Base-by-base conservation (phyloP, 768 basidiomycete genomes). In the Leucogyrophana mollusca region DNA sequence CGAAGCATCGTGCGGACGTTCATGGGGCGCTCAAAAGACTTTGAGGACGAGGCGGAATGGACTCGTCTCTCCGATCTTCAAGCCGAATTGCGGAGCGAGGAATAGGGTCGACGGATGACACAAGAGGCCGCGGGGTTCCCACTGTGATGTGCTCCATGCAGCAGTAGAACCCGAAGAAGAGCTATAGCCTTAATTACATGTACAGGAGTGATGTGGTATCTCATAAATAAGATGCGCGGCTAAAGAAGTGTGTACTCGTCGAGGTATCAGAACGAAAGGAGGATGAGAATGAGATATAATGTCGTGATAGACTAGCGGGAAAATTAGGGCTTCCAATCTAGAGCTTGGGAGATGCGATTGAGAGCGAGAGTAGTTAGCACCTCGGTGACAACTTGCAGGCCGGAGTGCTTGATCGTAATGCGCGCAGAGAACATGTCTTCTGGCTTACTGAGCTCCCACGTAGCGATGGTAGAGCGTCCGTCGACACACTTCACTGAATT, bases 1-100 rank as follows among this genome's bases (percentile, higher is more conserved):
- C 77, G 87, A 44, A 94, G 91, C 50, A 74, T 97, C 46, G 78
- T 97, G 49, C 74, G 94, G 67, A 87, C 85, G 42, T 98, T 97
- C 67, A 78, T 90, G 68, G 94, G 89, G 6, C 74, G 90, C 49
- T 91, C 90, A 49, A 84, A 74, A 65, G 90, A 83, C 47, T 97
- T 94, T 53, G 89, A 87, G 64, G 94, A 94, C 42, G 90, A 96
- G 62, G 77, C 83, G 4, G 93, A 92, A 70, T 97, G 89, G 85
- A 62, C 71, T 21, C 71, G 73, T 51, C 70, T 98, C 58, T 72
- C 73, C 56, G 79, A 74, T 50, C 62, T 93, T 56, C 71, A 82
- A 40, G 51, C 55, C 11, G 62, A 58, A 42, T 46, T 64, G 35
- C 47, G 53, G 39, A 58, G 34, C 34, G 56, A 46, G 30, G 45